Percentiles rank a stretch among this genome's conserved stretches.
These are phyloP conservation scores for Microsporum canis DNA, from an alignment of 2,329 filamentous ascomycete species.

Conservation along the genomic window DNA sequence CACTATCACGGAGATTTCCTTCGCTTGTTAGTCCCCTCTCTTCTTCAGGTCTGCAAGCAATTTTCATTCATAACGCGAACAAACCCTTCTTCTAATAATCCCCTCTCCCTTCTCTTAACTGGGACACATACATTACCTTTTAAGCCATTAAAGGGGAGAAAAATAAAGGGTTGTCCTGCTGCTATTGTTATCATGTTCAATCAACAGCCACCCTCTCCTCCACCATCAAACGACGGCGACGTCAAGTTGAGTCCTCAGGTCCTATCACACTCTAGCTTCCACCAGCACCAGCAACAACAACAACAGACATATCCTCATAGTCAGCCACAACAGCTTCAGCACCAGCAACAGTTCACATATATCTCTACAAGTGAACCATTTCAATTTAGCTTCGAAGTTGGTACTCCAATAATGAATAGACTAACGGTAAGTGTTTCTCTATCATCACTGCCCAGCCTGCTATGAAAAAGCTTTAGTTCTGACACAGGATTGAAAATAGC, in stretches of 20 bases:
- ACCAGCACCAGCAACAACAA: background rate
- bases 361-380: background rate
- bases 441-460: background rate
- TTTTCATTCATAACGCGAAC: conserved; percentile 6
- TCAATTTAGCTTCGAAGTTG: conserved; percentile 5
- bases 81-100: conserved; percentile 1
- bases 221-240: conserved; percentile 14
- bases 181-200: conserved; percentile 11
- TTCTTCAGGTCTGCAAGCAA: background rate
- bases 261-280: conserved; percentile 4
- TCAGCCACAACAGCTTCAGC: background rate
- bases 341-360: background rate
- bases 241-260: conserved; percentile 7
- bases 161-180: conserved; percentile 1
- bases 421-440: conserved; percentile 2
- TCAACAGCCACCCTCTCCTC: conserved; percentile 14
- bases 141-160: background rate
- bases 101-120: background rate
- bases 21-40: background rate
- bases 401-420: conserved; percentile 1
- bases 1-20: conserved; percentile 1
- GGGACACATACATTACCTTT: background rate
- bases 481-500: background rate
- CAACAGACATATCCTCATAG: conserved; percentile 1
- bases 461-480: background rate